phyloP scores from a whole-genome alignment of 148 eudicot species.

The Oxyria digyna region DNA sequence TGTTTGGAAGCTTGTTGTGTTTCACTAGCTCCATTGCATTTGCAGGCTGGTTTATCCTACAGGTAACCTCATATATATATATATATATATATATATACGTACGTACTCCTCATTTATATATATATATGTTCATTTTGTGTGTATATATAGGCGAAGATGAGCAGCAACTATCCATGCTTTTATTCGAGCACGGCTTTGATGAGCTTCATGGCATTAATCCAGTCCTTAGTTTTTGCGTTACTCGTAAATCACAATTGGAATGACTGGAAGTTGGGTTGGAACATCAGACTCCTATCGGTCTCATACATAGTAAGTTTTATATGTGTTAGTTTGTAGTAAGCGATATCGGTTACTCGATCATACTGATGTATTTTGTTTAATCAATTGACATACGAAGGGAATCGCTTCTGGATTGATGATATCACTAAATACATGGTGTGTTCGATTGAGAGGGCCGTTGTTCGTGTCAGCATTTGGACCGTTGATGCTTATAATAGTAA shows the following conservation, averaged over 20 bases:
- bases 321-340: neutral
- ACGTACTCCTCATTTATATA: too few species aligned
- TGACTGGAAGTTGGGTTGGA: constrained; percentile 65
- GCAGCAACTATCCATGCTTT: constrained; percentile 29
- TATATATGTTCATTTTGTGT: too few species aligned
- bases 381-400: constrained; percentile 15
- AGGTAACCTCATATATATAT: constrained; percentile 26
- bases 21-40: constrained; percentile 19
- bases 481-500: constrained; percentile 36
- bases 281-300: constrained; percentile 43
- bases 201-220: constrained; percentile 37
- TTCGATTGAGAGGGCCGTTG: constrained; percentile 46
- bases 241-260: constrained; percentile 40
- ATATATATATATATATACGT: too few species aligned
- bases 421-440: constrained; percentile 26
- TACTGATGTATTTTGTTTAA: too few species aligned
- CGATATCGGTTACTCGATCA: neutral
- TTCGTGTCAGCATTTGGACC: constrained; percentile 52
- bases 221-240: constrained; percentile 25
- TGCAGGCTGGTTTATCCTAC: constrained; percentile 36
- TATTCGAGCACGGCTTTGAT: constrained; percentile 53
- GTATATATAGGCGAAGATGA: constrained; percentile 50
- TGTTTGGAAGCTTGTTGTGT: constrained; percentile 24
- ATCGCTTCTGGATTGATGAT: constrained; percentile 33
- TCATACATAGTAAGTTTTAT: constrained; percentile 33